These are phyloP conservation scores for Arthrinium phaeospermum DNA, from an alignment of 2,329 filamentous ascomycete genomes.

Conservation along the genomic window DNA sequence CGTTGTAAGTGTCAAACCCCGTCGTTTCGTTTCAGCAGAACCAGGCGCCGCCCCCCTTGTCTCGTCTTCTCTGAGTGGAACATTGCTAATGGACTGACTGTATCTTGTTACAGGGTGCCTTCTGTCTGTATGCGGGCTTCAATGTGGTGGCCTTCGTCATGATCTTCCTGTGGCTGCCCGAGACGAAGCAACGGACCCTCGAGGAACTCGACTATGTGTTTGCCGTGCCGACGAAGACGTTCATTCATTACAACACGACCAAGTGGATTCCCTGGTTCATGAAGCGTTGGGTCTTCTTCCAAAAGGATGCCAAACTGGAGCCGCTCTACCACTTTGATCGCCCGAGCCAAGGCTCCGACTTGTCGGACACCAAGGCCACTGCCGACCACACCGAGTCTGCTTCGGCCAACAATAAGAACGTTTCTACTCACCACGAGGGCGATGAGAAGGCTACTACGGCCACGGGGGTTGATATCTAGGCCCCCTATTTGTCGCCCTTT, in stretches of 20 bases:
- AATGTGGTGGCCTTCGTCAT: conserved; percentile 60
- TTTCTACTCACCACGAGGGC: neutral
- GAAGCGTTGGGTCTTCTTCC: conserved; percentile 60
- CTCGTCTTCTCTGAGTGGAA: conserved; percentile 49
- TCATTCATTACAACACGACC: conserved; percentile 62
- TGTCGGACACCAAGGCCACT: neutral
- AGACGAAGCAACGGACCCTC: conserved; percentile 54
- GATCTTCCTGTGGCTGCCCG: conserved; percentile 63
- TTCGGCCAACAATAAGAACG: neutral
- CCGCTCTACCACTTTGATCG: conserved; percentile 51
- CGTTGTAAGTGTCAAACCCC: conserved; percentile 26
- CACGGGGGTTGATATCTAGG: neutral
- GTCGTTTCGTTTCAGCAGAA: neutral
- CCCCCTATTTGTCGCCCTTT: neutral
- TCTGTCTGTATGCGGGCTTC: conserved; percentile 60
- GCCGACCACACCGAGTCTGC: conserved; percentile 14
- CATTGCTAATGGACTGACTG: neutral
- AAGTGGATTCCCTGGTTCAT: conserved; percentile 66
- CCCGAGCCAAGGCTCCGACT: neutral
- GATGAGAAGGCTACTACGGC: neutral
- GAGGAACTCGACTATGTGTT: conserved; percentile 68
- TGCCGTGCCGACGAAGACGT: conserved; percentile 62
- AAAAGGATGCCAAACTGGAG: conserved; percentile 51
- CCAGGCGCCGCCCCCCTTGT: neutral
- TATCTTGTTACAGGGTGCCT: conserved; percentile 44